Conservation (phyloP, 148 eudicot genomes). For the Persicaria tinctoria region DNA sequence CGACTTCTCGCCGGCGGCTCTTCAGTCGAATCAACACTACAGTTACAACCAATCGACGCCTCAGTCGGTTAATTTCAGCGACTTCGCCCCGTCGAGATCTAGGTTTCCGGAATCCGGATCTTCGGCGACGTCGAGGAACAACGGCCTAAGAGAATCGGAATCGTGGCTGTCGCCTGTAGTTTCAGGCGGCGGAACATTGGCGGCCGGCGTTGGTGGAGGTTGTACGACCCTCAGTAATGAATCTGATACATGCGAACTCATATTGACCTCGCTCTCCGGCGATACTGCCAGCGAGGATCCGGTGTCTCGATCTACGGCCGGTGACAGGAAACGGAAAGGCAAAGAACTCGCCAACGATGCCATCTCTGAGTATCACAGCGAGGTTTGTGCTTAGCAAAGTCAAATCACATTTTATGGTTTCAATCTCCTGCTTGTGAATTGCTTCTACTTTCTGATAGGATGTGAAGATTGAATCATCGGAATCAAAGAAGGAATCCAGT, state of each 20-base stretch:
- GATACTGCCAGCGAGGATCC: background rate
- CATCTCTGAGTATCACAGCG: background rate
- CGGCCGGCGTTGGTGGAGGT: background rate
- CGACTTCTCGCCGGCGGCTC: background rate
- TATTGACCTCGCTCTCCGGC: background rate
- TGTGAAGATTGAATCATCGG: conserved; percentile 43
- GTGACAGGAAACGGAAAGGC: background rate
- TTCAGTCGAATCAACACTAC: background rate
- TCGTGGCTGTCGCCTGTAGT: too few relatives aligned
- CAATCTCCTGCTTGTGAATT: background rate
- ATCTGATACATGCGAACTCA: background rate
- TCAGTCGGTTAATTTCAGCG: too few relatives aligned
- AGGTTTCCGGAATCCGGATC: background rate
- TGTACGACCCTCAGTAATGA: background rate
- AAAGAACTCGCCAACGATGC: background rate
- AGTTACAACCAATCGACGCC: background rate
- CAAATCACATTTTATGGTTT: background rate
- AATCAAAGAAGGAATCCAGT: conserved; percentile 37
- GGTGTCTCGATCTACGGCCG: background rate
- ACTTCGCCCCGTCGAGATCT: background rate
- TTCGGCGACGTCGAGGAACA: background rate
- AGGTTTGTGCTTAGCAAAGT: background rate
- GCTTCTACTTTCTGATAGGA: conserved; percentile 24
- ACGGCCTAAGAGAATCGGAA: background rate
- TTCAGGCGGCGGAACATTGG: too few relatives aligned